These are phyloP conservation scores for Lichtheimia ramosa DNA, from an alignment of 371 early-diverging fungal species.

Conservation along the genomic window DNA sequence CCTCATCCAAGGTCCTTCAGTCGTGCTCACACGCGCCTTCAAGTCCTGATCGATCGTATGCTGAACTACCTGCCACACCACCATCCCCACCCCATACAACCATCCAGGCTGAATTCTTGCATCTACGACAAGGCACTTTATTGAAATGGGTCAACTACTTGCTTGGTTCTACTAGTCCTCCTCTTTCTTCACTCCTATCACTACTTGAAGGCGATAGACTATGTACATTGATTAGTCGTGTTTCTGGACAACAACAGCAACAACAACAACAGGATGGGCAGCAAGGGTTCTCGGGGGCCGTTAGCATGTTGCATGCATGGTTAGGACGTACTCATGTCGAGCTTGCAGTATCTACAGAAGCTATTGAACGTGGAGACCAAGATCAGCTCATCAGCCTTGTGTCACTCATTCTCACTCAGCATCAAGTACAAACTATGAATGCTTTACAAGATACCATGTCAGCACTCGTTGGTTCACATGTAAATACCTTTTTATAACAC, in stretches of 20 bases:
- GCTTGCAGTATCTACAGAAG: conserved; percentile 1
- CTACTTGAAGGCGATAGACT: conserved; percentile 5
- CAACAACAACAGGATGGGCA: neutral
- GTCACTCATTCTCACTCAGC: conserved; percentile 34
- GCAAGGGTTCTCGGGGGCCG: neutral
- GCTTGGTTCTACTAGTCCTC: neutral
- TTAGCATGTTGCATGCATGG: conserved; percentile 5
- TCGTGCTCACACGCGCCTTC: conserved; percentile 10
- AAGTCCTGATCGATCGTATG: conserved; percentile 9
- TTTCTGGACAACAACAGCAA: neutral
- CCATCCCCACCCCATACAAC: conserved; percentile 7
- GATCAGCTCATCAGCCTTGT: conserved; percentile 25
- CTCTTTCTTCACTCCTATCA: conserved; percentile 4
- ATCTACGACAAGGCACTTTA: conserved; percentile 17
- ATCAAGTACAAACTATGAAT: conserved; percentile 27
- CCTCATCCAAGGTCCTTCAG: conserved; percentile 9
- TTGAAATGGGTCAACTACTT: conserved; percentile 14
- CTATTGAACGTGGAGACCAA: conserved; percentile 16
- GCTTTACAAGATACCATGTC: conserved; percentile 19
- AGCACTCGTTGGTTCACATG: conserved; percentile 33
- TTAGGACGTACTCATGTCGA: conserved; percentile 2
- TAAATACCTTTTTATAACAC: conserved; percentile 10
- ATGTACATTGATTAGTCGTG: neutral
- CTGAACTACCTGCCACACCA: conserved; percentile 3
- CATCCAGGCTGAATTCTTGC: conserved; percentile 12